Base-by-base conservation (phyloP, 352 stramenopile genomes). In the Phytophthora hibernalis region DNA sequence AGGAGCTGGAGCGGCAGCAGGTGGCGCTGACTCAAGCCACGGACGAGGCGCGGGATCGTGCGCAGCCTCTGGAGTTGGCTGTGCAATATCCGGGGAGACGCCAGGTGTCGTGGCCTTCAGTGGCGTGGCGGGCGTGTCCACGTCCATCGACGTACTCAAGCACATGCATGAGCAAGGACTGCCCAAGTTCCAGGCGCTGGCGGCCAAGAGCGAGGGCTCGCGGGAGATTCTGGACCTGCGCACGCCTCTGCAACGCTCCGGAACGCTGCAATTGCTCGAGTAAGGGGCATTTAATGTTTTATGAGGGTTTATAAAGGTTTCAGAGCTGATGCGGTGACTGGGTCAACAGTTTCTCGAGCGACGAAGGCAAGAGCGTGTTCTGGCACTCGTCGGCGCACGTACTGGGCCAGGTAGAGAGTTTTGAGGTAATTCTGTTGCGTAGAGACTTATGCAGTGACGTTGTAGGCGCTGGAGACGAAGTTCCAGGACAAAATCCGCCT, bases 331-430 rank as follows among this genome's bases (percentile, higher is more conserved):
- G 16, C 38, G 31, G 38, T 51, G 24, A 21, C 18, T 35, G 11
- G 31, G 20, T 24, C 24, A 15, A 31, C 64, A 93, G 83, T 58
- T 93, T 93, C 57, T 74, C 72, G 16, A 87, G 67, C 22, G 77
- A 93, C 13, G 75, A 88, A 74, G 85, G 82, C 68, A 91, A 91
- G 63, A 87, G 76, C 48, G 78, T 98, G 4, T 98, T 99, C 71
- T 99, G 98, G 98, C 98, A 99, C 77, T 99, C 97, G n/a, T 98
- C 93, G 1, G 97, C 97, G 1, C 98, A 99, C 74, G 95, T 99
- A n/a, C 84, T 99, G 43, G 98, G 98, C 22, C 95, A 87, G 75
- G 75, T 83, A 52, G 1, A 28, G 12, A 35, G 0, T 21, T 40
- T 31, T 11, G 42, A 31, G 12, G 16, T 43, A 12, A 10, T 48